Evolutionary conservation across 768 basidiomycete species (phyloP).

Genomic region (Leccinellum luteum): DNA sequence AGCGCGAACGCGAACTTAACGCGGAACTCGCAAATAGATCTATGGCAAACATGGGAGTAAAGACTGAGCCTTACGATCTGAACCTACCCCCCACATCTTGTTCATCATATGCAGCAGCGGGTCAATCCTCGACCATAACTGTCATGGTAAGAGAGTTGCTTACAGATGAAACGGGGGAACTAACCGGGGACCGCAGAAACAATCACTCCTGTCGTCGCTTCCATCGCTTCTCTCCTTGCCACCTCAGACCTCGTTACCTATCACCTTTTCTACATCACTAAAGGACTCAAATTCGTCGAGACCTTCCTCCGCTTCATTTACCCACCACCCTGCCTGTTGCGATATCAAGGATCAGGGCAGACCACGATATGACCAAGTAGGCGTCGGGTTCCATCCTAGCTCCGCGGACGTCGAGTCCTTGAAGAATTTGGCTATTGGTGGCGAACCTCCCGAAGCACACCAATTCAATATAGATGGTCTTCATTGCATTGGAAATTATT

Average conservation of each 20-base stretch:
- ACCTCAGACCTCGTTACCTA: constrained; percentile 51
- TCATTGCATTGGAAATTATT: constrained; percentile 51
- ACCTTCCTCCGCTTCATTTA: constrained; percentile 42
- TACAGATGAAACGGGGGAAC: background rate
- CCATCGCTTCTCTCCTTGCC: constrained; percentile 72
- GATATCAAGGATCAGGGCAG: constrained; percentile 57
- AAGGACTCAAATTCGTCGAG: constrained; percentile 36
- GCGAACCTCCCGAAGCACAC: constrained; percentile 43
- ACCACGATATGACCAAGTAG: constrained; percentile 37
- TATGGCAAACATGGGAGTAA: constrained; percentile 40
- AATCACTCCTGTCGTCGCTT: constrained; percentile 77
- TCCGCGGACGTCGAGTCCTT: constrained; percentile 34
- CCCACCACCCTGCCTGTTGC: constrained; percentile 40
- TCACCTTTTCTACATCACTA: constrained; percentile 54
- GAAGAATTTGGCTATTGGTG: constrained; percentile 31
- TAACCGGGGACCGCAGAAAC: constrained; percentile 31
- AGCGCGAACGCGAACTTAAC: constrained; percentile 65
- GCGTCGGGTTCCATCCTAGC: constrained; percentile 48
- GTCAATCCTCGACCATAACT: constrained; percentile 61
- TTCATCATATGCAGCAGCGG: constrained; percentile 29
- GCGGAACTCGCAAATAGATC: constrained; percentile 52
- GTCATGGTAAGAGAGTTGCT: constrained; percentile 54
- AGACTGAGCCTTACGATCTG: constrained; percentile 58
- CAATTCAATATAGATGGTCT: constrained; percentile 50
- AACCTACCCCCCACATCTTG: constrained; percentile 45